Conservation (phyloP, 768 basidiomycete species). For the Xerocomus spinulosus region DNA sequence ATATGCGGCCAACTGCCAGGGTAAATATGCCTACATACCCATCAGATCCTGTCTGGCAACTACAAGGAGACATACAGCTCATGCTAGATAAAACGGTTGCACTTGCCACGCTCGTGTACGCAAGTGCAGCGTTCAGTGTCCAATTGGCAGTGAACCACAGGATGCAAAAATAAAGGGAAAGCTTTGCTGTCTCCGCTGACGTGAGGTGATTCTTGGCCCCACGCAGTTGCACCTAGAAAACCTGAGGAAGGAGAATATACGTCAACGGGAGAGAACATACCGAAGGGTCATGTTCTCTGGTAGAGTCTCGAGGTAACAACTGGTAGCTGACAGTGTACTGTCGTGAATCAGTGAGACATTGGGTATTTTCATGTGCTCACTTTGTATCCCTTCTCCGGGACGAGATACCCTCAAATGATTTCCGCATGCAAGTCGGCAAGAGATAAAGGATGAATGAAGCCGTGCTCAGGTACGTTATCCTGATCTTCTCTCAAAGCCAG, state of each 20-base stretch:
- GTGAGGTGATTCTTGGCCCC: constrained; percentile 44
- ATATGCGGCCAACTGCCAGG: constrained; percentile 74
- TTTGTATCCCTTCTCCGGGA: constrained; percentile 3
- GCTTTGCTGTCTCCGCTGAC: constrained; percentile 62
- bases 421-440: constrained; percentile 50
- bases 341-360: neutral
- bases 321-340: constrained; percentile 20
- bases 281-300: constrained; percentile 10
- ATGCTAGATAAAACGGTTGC: constrained; percentile 85
- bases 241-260: neutral
- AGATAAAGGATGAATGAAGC: constrained; percentile 85
- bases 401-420: constrained; percentile 8
- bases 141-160: constrained; percentile 97
- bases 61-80: constrained; percentile 56
- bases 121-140: constrained; percentile 77
- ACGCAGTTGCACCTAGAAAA: constrained; percentile 5
- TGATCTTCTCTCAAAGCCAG: constrained; percentile 24
- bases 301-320: constrained; percentile 16
- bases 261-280: constrained; percentile 10
- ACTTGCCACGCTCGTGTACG: constrained; percentile 91
- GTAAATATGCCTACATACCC: constrained; percentile 80
- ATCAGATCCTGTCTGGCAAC: neutral
- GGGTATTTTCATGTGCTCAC: constrained; percentile 5
- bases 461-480: constrained; percentile 88
- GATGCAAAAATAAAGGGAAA: constrained; percentile 79